phyloP scores from a whole-genome alignment of 2,329 filamentous ascomycete genomes.

The Aspergillus aculeatus region DNA sequence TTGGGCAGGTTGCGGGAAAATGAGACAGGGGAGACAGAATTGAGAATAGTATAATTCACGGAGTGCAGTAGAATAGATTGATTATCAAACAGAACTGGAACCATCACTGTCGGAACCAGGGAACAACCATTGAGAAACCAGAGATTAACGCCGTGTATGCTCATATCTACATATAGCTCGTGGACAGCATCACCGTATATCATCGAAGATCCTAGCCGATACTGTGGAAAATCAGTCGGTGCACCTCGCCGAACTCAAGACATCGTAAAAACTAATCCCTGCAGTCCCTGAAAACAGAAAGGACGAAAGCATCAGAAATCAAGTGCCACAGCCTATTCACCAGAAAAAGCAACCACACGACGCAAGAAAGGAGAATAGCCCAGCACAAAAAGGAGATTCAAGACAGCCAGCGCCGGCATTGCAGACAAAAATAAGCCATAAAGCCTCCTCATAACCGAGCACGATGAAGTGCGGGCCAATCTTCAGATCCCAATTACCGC shows the following conservation, averaged over 20 bases:
- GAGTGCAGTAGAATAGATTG: conserved; percentile 22
- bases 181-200: conserved; percentile 34
- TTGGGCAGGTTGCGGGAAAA: not conserved
- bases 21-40: not conserved
- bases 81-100: conserved; percentile 24
- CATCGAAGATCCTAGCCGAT: conserved; percentile 28
- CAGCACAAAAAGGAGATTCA: conserved; percentile 16
- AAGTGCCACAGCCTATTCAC: conserved; percentile 21
- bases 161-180: conserved; percentile 42
- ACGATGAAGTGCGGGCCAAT: conserved; percentile 16
- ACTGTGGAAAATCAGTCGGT: conserved; percentile 21
- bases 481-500: conserved; percentile 19
- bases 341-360: conserved; percentile 12
- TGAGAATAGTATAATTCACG: not conserved
- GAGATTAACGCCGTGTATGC: conserved; percentile 39
- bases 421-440: conserved; percentile 23
- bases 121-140: conserved; percentile 22
- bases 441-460: conserved; percentile 31
- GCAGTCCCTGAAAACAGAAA: conserved; percentile 23
- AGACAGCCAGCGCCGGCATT: conserved; percentile 20
- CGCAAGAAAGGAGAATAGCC: not conserved
- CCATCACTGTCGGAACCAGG: conserved; percentile 17
- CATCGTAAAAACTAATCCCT: conserved; percentile 27
- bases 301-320: conserved; percentile 16
- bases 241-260: conserved; percentile 26